Conservation (phyloP, 768 basidiomycete species). For the Harrya chromipes region DNA sequence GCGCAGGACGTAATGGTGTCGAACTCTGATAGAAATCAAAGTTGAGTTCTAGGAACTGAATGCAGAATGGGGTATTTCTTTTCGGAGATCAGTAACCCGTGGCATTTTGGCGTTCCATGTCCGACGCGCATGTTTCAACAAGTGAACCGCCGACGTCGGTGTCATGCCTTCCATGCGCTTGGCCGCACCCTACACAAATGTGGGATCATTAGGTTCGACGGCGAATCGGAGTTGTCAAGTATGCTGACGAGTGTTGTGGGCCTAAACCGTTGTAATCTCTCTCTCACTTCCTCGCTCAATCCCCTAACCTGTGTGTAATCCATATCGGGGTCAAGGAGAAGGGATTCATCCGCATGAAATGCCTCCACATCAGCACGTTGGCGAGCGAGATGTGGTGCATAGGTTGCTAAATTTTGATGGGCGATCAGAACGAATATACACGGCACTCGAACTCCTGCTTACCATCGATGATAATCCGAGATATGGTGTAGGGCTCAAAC, state of each 20-base stretch:
- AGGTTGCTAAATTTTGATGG: slow-evolving; percentile 46
- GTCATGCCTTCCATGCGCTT: slow-evolving; percentile 95
- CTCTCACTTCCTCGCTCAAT: slow-evolving; percentile 72
- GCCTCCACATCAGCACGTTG: slow-evolving; percentile 73
- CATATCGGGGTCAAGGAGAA: slow-evolving; percentile 64
- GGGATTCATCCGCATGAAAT: slow-evolving; percentile 74
- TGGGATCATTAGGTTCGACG: background rate
- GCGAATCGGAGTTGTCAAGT: slow-evolving; percentile 7
- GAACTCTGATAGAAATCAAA: background rate
- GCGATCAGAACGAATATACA: background rate
- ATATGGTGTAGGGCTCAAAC: slow-evolving; percentile 50
- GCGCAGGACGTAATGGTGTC: background rate
- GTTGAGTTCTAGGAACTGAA: background rate
- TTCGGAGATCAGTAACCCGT: background rate
- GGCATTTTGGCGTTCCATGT: slow-evolving; percentile 21
- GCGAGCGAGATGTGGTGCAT: slow-evolving; percentile 59
- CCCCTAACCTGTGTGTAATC: slow-evolving; percentile 67
- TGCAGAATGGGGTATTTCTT: background rate
- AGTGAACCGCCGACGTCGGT: slow-evolving; percentile 63
- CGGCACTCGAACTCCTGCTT: slow-evolving; percentile 7
- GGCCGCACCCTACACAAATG: slow-evolving; percentile 68
- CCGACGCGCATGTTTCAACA: slow-evolving; percentile 61
- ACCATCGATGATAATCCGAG: slow-evolving; percentile 74
- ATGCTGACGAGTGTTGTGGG: slow-evolving; percentile 68
- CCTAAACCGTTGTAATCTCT: slow-evolving; percentile 54